Percentiles rank a stretch among this genome's conserved stretches.
Conservation (phyloP, 2,329 filamentous ascomycete species). For the Diaporthe sp. region DNA sequence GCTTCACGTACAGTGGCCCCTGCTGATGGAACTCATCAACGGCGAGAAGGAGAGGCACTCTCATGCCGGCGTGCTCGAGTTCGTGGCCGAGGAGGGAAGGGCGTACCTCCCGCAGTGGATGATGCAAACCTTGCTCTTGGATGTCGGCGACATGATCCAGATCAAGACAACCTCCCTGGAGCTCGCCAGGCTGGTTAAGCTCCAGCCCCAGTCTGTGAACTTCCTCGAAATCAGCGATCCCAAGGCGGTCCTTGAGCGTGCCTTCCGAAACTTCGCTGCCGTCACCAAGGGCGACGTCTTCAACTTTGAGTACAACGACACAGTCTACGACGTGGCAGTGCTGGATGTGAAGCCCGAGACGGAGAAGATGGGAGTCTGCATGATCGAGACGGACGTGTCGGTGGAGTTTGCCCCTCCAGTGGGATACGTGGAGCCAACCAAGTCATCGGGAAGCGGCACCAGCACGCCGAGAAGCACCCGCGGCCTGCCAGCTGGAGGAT, state of each 20-base stretch:
- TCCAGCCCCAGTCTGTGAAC: conserved; percentile 92
- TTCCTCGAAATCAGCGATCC: conserved; percentile 98
- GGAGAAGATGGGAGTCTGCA: conserved; percentile 88
- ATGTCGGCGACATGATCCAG: conserved; percentile 94
- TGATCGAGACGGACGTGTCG: conserved; percentile 95
- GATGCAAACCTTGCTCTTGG: conserved; percentile 91
- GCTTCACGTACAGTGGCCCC: conserved; percentile 95
- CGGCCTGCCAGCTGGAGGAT: conserved; percentile 77
- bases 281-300: conserved; percentile 86
- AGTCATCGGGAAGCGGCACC: conserved; percentile 77
- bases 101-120: conserved; percentile 98
- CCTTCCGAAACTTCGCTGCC: conserved; percentile 51
- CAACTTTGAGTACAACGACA: conserved; percentile 97
- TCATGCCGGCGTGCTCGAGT: conserved; percentile 96
- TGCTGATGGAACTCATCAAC: conserved; percentile 96
- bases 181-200: conserved; percentile 92
- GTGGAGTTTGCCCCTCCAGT: conserved; percentile 96
- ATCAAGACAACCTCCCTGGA: conserved; percentile 95
- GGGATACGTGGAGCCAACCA: conserved; percentile 91
- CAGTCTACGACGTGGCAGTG: conserved; percentile 92
- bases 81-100: conserved; percentile 96
- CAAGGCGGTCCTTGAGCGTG: conserved; percentile 96
- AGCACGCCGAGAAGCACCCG: conserved; percentile 83
- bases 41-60: conserved; percentile 84
- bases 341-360: conserved; percentile 91